Percentiles rank a stretch among this genome's conserved stretches.
These are phyloP conservation scores for Umbelopsis sp. DNA, from an alignment of 192 early-diverging fungal species.

Conservation along the genomic window DNA sequence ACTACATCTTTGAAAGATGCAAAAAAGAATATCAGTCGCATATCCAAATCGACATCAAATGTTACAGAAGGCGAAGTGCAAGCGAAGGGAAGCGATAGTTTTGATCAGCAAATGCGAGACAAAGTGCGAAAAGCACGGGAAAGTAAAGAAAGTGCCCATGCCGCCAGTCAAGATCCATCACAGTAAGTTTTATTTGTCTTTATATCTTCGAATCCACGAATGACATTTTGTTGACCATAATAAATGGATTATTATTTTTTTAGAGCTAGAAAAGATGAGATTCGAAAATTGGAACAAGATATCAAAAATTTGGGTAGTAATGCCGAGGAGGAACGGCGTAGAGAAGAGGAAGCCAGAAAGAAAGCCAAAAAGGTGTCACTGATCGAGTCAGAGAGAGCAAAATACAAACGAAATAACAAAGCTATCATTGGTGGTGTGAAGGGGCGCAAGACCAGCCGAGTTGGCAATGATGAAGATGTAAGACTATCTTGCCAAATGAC, in stretches of 20 bases:
- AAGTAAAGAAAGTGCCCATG: constrained; percentile 31
- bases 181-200: background rate
- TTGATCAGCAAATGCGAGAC: constrained; percentile 51
- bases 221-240: background rate
- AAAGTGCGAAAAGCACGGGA: constrained; percentile 37
- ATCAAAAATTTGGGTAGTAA: constrained; percentile 61
- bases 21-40: constrained; percentile 3
- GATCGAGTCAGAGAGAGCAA: constrained; percentile 50
- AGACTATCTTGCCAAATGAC: background rate
- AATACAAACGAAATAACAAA: constrained; percentile 46
- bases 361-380: constrained; percentile 44
- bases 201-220: too few relatives aligned
- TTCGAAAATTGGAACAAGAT: constrained; percentile 66
- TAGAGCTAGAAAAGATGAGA: constrained; percentile 52
- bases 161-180: constrained; percentile 2
- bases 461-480: constrained; percentile 39
- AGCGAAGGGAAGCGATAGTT: constrained; percentile 36
- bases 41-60: background rate
- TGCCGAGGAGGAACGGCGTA: constrained; percentile 30
- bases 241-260: background rate
- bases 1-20: background rate
- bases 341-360: constrained; percentile 39
- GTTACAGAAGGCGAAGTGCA: constrained; percentile 24
- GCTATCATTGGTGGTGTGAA: constrained; percentile 27
- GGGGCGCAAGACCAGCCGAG: constrained; percentile 25